Base-by-base conservation (phyloP, 129 eudicot species). In the Flaveria bidentis region DNA sequence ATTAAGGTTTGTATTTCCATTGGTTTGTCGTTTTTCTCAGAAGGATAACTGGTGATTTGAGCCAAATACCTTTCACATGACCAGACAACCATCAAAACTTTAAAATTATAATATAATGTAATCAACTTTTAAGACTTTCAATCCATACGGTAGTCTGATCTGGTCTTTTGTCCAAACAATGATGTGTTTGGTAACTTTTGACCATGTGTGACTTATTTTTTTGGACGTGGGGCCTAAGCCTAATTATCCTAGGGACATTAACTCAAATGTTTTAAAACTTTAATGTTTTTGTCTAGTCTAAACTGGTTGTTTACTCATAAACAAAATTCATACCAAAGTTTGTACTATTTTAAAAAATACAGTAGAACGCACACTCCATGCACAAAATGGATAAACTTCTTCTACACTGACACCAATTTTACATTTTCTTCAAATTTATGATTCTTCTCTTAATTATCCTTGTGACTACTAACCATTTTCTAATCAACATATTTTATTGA, bases 1-100 rank as follows among this genome's bases (percentile, higher is more conserved):
- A 71, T 36, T 82, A 47, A 76, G 81, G 85, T 82, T 76, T 49
- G 62, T 36, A 44, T 66, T 60, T 18, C 11, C 42, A 28, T 30
- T 53, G 41, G 53, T 80, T 22, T 69, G 63, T 56, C 17, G 45
- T 18, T 45, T 44, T 42, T 69, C 73, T 46, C 69, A 63, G 4
- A 30, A 63, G 22, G 13, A 15, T 63, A 28, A 33, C 15, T 63
- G 69, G 65, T 58, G 9, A 58, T 22, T 58, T 53, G 23, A 56
- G 63, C 13, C 20, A 56, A 56, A 1, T 36, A 36, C 5, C 41
- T 36, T 51, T 51, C 14, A 51, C 18, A 51, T 51, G 60, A 6
- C 9, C 60, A n/a, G 9, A 53, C 22, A 53, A 53, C 60, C 16
- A 22, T 58, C 30, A 58, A 58, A 49, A 13, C 2, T 49, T 12